Conservation (phyloP, 371 early-diverging fungal genomes). For the Edhazardia aedis region DNA sequence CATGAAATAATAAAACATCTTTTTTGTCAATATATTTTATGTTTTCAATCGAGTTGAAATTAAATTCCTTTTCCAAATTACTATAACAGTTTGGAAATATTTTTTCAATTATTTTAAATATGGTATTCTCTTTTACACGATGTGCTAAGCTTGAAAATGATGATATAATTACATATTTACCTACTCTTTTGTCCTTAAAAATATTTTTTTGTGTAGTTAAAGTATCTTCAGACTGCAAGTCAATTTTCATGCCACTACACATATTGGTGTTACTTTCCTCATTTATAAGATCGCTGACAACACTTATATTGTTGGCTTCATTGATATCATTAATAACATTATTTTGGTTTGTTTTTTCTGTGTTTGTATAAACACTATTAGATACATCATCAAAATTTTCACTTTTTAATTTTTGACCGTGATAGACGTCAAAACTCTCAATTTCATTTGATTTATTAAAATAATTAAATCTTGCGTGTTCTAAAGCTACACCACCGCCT, state of each 20-base stretch:
- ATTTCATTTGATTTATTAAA: slow-evolving; percentile 1
- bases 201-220: background rate
- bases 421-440: background rate
- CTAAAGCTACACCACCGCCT: slow-evolving; percentile 33
- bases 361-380: background rate
- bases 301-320: background rate
- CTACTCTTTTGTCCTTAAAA: background rate
- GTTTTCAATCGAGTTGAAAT: slow-evolving; percentile 22
- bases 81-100: slow-evolving; percentile 12
- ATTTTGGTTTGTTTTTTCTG: background rate
- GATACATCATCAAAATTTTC: background rate
- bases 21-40: slow-evolving; percentile 15
- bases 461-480: slow-evolving; percentile 16
- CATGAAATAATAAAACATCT: too few species aligned
- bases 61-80: slow-evolving; percentile 11
- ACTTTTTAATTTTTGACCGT: background rate
- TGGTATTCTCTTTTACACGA: slow-evolving; percentile 10
- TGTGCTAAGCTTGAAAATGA: slow-evolving; percentile 18
- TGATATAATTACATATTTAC: slow-evolving; percentile 12
- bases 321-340: background rate
- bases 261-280: background rate
- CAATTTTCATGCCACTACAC: background rate
- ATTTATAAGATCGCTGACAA: background rate
- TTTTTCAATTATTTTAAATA: slow-evolving; percentile 7
- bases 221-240: background rate